Evolutionary conservation across 1,284 basidiomycete genomes (phyloP), one percentile per base, ranked within the genome.

Genomic region (Leccinum pachyderme): DNA sequence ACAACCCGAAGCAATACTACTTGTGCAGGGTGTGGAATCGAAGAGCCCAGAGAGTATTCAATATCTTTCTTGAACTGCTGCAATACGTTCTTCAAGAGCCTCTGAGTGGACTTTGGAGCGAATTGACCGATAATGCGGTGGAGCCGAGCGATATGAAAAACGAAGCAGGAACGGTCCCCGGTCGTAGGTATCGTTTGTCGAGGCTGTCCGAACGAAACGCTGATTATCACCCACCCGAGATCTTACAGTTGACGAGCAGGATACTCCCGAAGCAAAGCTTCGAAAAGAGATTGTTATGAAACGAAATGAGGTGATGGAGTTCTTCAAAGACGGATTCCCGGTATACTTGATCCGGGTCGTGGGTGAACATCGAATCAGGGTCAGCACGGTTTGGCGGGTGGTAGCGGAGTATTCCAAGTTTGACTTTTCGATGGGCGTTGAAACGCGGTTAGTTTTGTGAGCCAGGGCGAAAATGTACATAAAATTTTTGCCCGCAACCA

Each of bases 11-110:
- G 7, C 47, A 61, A 12, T 65, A 66, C 46, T 61, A 54, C 29
- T 13, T 65, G 13, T 65, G 66, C 28, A 60, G 63, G 13, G 33
- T 47, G 5, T 68, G 63, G 63, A 47, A 53, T 28, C 57, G 46
- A 53, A 46, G 54, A 9, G 47, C 62, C 4, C 41, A 47, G 0
- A 58, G 52, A 25, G 57, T 65, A 45, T 67, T 65, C 33, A 51
- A 55, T 7, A 56, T 68, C 18, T 32, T 65, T 2, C 33, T 61
- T 13, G 62, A 65, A 5, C 18, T 68, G 13, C 28, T 67, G 8
- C 27, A 48, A 18, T 66, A 68, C 22, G 24, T 48, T 7, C 22
- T 60, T 1, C 33, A 52, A 32, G 62, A 64, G 3, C 4, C 12
- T 0, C 48, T 31, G 48, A 12, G 28, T 1, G 53, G 47, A 1